Percentiles rank a stretch among this genome's conserved stretches.
Conservation (phyloP, 176 grass and related monocot species). For the Ampelocalamus luodianensis region DNA sequence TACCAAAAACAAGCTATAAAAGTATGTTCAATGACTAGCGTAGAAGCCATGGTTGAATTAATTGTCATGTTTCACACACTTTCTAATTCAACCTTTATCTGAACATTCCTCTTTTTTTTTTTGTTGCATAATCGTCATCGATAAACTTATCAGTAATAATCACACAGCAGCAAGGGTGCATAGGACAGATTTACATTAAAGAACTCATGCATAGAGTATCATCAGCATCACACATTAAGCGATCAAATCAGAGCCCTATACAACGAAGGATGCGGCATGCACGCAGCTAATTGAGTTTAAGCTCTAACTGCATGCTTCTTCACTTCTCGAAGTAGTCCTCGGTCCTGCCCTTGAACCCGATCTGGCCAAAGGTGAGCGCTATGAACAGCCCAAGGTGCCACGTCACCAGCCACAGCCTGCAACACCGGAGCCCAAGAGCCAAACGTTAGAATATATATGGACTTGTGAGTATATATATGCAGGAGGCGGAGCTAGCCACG, state of each 20-base stretch:
- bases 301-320: neutral
- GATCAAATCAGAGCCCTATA: conserved; percentile 43
- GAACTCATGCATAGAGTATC: neutral
- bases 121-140: neutral
- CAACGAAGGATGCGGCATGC: conserved; percentile 26
- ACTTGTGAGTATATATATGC: no score
- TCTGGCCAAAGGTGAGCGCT: conserved; percentile 88
- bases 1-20: neutral
- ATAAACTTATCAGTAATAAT: neutral
- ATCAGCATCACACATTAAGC: neutral
- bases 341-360: conserved; percentile 97
- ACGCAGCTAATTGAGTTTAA: neutral
- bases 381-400: conserved; percentile 95
- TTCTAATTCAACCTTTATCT: neutral
- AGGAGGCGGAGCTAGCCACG: no score
- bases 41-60: neutral
- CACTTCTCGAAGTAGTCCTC: conserved; percentile 83
- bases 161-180: neutral
- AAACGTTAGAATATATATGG: neutral
- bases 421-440: neutral
- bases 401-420: conserved; percentile 90
- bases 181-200: conserved; percentile 15
- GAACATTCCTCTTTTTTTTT: neutral
- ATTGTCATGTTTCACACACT: neutral
- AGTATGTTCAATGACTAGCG: neutral